Evolutionary conservation across 2,329 filamentous ascomycete genomes (phyloP).

Genomic region (Colletotrichum sp.): DNA sequence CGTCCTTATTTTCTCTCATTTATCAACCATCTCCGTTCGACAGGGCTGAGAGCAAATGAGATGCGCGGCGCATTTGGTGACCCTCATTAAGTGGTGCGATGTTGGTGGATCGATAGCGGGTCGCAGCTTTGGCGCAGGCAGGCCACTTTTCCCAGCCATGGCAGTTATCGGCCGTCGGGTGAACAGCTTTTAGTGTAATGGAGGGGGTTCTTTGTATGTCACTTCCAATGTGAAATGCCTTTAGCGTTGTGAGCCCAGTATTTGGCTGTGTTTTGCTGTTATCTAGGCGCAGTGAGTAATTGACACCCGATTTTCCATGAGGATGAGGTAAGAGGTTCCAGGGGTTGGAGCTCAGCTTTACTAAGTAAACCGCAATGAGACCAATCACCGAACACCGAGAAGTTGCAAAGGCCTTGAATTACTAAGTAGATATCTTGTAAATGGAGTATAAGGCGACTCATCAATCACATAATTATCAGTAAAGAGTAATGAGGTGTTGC

Average conservation of each 20-base stretch:
- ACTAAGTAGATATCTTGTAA: not conserved
- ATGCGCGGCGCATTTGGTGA: not conserved
- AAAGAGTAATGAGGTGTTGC: not conserved
- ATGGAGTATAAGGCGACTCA: fast-evolving
- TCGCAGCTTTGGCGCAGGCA: not conserved
- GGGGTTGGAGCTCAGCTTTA: not conserved
- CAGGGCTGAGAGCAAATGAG: not conserved
- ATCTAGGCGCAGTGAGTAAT: not conserved
- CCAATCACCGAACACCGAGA: not conserved
- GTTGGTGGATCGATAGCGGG: not conserved
- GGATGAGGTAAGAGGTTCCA: not conserved
- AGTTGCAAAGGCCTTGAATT: not conserved
- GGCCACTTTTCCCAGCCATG: not conserved
- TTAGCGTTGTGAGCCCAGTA: not conserved
- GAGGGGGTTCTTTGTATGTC: not conserved
- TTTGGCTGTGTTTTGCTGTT: not conserved
- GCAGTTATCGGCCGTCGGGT: not conserved
- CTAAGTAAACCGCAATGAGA: not conserved
- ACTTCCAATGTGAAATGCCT: not conserved
- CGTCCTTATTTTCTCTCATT: not conserved
- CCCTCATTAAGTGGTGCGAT: not conserved
- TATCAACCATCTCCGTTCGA: not conserved
- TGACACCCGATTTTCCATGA: not conserved
- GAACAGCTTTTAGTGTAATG: not conserved
- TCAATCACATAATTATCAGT: fast-evolving